Evolutionary conservation across 2,329 filamentous ascomycete genomes (phyloP), one percentile per base, ranked within the genome.

Genomic region (Whalleya microplaca): DNA sequence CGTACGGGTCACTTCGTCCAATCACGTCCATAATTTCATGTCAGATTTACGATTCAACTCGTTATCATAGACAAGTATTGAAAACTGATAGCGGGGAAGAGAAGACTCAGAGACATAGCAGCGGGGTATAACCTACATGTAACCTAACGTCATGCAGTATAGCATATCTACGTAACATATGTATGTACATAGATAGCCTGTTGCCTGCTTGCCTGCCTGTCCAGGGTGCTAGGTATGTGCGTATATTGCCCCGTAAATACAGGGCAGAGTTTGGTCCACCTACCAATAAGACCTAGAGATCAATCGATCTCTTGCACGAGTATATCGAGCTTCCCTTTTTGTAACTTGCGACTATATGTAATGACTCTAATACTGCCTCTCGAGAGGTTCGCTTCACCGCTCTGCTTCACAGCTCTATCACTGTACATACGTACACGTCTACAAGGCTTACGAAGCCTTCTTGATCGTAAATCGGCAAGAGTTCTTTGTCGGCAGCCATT

Each of bases 381-480:
- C 16, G 32, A 32, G 21, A 47, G 41, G 21, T 50, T 40, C 23
- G 21, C 29, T 44, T 55, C 56, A 56, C 59, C 57, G 57, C 56
- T 53, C 32, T 18, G 46, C 48, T 41, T 20, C 46, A 49, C 49
- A 32, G 40, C 53, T 55, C 16, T 44, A 58, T 52, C 41, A 53
- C 40, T 54, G 23, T 45, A 54, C 4, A 16, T 7, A n/a, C 21
- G 2, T 53, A 47, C 49, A 51, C 48, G 16, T 48, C 41, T 20
- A 23, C 48, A 56, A 48, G 53, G 64, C 62, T 67, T 64, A 67
- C 65, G 65, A 45, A 63, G 58, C 57, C 54, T 58, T 53, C 55
- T 52, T 49, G 29, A 51, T 42, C 57, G 42, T 29, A 44, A 52
- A 56, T 23, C 55, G 54, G 45, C 21, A 47, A 45, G 45, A 48